phyloP scores from a whole-genome alignment of 2,329 filamentous ascomycete genomes.

The Fusarium sp. region DNA sequence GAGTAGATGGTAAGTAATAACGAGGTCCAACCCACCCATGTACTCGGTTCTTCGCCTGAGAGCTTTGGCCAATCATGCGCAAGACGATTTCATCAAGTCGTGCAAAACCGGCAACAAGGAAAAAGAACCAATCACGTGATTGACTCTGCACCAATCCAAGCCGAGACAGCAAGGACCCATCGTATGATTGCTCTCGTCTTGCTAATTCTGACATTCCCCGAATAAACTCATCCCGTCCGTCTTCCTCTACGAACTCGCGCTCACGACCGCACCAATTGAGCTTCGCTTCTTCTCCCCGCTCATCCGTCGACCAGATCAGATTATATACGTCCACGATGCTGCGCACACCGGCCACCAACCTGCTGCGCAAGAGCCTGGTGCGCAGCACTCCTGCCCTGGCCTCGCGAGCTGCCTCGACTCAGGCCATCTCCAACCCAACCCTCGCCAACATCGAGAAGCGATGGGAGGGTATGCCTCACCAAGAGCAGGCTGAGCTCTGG shows the following conservation, averaged over 20 bases:
- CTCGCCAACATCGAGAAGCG: conserved; percentile 99
- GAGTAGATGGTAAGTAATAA: not conserved
- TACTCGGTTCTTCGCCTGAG: not conserved
- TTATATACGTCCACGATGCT: conserved; percentile 59
- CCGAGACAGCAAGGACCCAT: conserved; percentile 37
- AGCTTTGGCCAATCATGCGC: conserved; percentile 25
- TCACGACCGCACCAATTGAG: conserved; percentile 53
- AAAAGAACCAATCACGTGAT: conserved; percentile 12
- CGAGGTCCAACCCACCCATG: not conserved
- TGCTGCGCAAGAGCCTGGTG: conserved; percentile 63
- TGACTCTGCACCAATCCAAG: conserved; percentile 16
- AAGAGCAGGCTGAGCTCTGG: conserved; percentile 99
- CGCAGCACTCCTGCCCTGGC: conserved; percentile 61
- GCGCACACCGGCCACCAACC: conserved; percentile 64
- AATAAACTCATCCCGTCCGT: conserved; percentile 44
- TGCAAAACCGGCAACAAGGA: conserved; percentile 37
- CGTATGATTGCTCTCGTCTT: conserved; percentile 47
- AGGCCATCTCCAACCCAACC: conserved; percentile 97
- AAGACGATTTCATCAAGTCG: conserved; percentile 32
- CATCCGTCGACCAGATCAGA: conserved; percentile 25
- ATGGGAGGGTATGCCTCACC: conserved; percentile 97
- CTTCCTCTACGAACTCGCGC: conserved; percentile 39
- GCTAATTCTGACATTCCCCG: conserved; percentile 38
- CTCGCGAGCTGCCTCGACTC: conserved; percentile 73
- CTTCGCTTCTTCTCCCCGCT: conserved; percentile 16